Evolutionary conservation across 257 asterid species (phyloP).

Genomic region (Solanum pimpinellifolium): DNA sequence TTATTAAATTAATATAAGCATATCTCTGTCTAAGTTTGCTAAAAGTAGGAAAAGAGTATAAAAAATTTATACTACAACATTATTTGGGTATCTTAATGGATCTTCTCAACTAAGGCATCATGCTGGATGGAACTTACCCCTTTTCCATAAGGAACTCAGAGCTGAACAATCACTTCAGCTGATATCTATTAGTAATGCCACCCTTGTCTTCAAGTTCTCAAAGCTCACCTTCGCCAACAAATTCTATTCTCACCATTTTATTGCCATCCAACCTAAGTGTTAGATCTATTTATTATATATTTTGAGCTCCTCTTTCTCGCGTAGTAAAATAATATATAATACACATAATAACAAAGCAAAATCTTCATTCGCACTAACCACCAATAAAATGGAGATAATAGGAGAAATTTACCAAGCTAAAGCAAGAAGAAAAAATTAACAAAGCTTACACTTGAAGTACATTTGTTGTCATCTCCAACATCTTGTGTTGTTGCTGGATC

Average conservation of each 20-base stretch:
- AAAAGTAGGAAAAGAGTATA: background rate
- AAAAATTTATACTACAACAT: background rate
- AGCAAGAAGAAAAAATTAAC: background rate
- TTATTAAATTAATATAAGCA: background rate
- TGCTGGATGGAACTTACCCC: background rate
- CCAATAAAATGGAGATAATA: background rate
- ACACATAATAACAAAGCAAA: background rate
- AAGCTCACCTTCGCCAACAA: background rate
- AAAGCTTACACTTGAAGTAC: slow-evolving; percentile 20
- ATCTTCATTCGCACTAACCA: background rate
- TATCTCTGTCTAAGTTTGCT: background rate
- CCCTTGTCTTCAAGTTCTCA: background rate
- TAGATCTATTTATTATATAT: background rate
- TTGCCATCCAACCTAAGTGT: background rate
- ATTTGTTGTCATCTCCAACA: slow-evolving; percentile 5
- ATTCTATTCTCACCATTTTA: background rate
- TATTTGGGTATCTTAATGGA: background rate
- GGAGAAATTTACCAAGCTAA: background rate
- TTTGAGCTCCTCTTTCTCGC: background rate
- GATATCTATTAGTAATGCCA: background rate
- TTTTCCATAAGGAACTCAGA: background rate
- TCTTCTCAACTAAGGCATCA: background rate
- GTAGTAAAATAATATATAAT: background rate
- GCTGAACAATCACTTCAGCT: background rate
- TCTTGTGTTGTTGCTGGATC: slow-evolving; percentile 3